Conservation (phyloP, 2,329 filamentous ascomycete species). For the Cordyceps javanica region DNA sequence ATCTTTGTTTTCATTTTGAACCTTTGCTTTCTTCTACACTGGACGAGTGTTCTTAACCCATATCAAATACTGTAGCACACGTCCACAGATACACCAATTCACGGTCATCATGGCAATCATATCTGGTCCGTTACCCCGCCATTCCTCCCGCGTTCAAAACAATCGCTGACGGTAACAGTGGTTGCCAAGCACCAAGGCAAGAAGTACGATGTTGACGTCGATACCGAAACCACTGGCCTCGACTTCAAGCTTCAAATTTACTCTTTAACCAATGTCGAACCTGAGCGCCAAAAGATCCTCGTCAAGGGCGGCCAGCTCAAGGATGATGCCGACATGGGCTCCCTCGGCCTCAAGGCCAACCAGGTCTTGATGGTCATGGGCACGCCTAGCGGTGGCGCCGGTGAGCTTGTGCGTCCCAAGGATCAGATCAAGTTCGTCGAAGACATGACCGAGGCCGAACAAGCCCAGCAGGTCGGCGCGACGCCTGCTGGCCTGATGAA, state of each 20-base stretch:
- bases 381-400: constrained; percentile 64
- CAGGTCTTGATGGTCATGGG: constrained; percentile 97
- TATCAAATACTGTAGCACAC: not conserved
- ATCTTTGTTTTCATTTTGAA: not conserved
- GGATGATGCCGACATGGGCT: constrained; percentile 82
- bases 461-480: constrained; percentile 74
- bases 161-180: constrained; percentile 45
- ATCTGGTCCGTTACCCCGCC: constrained; percentile 38
- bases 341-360: constrained; percentile 76
- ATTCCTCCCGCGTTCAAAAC: constrained; percentile 3
- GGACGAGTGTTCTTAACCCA: not conserved
- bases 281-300: constrained; percentile 91
- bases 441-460: constrained; percentile 95
- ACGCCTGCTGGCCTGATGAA: constrained; percentile 86
- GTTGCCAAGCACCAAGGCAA: constrained; percentile 93
- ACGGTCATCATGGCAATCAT: constrained; percentile 52
- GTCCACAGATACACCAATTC: constrained; percentile 11
- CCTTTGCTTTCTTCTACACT: not conserved
- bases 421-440: constrained; percentile 84
- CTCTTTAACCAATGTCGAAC: constrained; percentile 92
- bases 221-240: constrained; percentile 76
- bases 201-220: constrained; percentile 89
- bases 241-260: constrained; percentile 94
- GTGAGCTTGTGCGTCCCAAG: constrained; percentile 62
- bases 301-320: constrained; percentile 93